Base-by-base conservation (phyloP, 805 yeast species). In the Candida tibetensis region DNA sequence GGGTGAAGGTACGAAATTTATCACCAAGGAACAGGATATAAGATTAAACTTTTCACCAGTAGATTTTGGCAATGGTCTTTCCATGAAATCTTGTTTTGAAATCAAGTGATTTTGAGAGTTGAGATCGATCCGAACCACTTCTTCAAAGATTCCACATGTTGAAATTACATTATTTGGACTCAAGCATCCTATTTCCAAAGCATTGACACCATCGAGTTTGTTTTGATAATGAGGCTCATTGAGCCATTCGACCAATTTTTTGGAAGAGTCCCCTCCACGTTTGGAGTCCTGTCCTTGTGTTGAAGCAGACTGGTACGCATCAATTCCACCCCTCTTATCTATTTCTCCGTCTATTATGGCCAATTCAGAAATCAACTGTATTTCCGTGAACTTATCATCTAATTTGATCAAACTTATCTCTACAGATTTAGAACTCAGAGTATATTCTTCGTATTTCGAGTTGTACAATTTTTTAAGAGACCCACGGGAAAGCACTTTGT, bases 251-350 rank as follows among this genome's bases (percentile, higher is more conserved):
- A 87, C 72, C 31, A 91, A 64, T 51, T 81, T 69, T 48, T 82
- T 85, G 2, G 96, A 88, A 0, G 96, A 87, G 55, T 91, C 99
- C 1, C 96, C 95, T 0, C 99, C 98, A 45, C 98, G 59, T 32
- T 72, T 71, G 0, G 60, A 56, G 41, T 78, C 76, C 52, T 91
- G 99, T 0, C 99, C 99, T 35, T 79, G 77, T 1, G 84, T 75
- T 2, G 96, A 86, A 0, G 98, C 98, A 15, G 71, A 60, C 53
- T 91, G 99, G 57, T 91, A 91, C 8, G 77, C 76, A 34, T 78
- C 72, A 2, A 91, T 57, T 0, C 96, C 97, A 0, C 96, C 97
- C 30, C 80, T 66, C 29, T 65, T 70, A 6, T 66, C 66, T 3
- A 84, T 72, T 52, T 85, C 89, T 2, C 67, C 72, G 44, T 80